These are phyloP conservation scores for Henckelia pumila DNA, from an alignment of 257 asterid species.

Conservation along the genomic window DNA sequence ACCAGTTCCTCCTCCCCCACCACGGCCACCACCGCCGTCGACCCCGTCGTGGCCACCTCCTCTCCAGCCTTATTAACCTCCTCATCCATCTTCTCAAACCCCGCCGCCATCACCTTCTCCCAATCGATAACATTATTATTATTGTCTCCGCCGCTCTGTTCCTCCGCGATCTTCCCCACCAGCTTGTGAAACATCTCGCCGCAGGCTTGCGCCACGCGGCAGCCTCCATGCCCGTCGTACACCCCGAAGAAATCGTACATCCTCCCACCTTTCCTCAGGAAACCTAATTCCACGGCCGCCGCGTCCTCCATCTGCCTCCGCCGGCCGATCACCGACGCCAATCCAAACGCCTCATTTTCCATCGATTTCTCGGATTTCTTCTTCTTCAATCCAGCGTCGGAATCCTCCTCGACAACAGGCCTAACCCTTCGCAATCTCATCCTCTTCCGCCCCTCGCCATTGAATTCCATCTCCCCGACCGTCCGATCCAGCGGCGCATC, in stretches of 20 bases:
- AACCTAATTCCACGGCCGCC: conserved; percentile 42
- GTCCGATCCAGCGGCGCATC: neutral
- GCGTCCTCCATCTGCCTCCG: conserved; percentile 81
- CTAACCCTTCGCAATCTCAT: conserved; percentile 27
- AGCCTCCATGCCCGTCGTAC: conserved; percentile 81
- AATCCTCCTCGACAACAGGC: conserved; percentile 12
- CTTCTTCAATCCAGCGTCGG: conserved; percentile 7
- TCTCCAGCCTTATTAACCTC: conserved; percentile 46
- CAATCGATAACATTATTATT: conserved; percentile 32
- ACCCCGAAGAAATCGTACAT: conserved; percentile 57
- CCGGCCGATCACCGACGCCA: conserved; percentile 51
- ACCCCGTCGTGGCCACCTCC: conserved; percentile 51
- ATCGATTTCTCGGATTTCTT: conserved; percentile 22
- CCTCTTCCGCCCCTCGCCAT: conserved; percentile 15
- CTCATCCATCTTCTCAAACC: conserved; percentile 61
- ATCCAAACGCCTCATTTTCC: conserved; percentile 35
- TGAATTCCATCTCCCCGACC: neutral
- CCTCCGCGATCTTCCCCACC: conserved; percentile 25
- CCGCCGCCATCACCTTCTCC: conserved; percentile 50
- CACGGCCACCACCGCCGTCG: conserved; percentile 77
- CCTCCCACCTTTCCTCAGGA: conserved; percentile 33
- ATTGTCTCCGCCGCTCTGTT: conserved; percentile 4
- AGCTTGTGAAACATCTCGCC: conserved; percentile 47
- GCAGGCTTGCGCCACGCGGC: conserved; percentile 61
- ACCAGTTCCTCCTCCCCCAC: conserved; percentile 62